A percentile compares a stretch with the other conserved stretches of the same genome.
Evolutionary conservation across 2,329 filamentous ascomycete genomes (phyloP).

Genomic region (Amylocarpus encephaloides): DNA sequence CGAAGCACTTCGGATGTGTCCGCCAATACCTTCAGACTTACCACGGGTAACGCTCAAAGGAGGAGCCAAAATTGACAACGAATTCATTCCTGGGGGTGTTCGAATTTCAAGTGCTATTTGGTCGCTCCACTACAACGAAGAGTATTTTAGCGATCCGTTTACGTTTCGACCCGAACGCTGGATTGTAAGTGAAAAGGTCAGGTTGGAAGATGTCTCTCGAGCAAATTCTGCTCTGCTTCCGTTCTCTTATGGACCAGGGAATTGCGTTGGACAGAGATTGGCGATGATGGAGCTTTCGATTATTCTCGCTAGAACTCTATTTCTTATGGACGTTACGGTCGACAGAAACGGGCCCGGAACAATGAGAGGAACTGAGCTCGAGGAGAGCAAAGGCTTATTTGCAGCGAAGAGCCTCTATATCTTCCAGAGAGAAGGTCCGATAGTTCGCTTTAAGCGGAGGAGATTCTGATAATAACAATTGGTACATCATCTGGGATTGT

Average conservation of each 20-base stretch:
- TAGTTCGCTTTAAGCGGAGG: no score
- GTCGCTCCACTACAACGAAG: background rate
- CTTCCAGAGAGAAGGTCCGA: no score
- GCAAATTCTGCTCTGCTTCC: slow-evolving; percentile 18
- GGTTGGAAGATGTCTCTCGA: no score
- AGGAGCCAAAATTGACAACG: background rate
- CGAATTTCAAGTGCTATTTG: background rate
- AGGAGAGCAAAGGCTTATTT: no score
- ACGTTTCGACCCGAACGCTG: background rate
- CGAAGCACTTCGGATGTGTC: background rate
- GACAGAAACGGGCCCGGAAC: no score
- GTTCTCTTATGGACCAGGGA: slow-evolving; percentile 21
- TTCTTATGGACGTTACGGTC: background rate
- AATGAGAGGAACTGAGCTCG: no score
- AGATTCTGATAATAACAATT: no score
- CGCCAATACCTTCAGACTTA: background rate
- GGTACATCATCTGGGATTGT: no score
- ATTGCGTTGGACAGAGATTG: slow-evolving; percentile 23
- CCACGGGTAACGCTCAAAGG: background rate
- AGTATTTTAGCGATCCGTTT: background rate
- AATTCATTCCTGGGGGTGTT: background rate
- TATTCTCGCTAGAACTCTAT: slow-evolving; percentile 14
- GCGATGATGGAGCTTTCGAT: slow-evolving; percentile 22
- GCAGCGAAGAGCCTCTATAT: no score
- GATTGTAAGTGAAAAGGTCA: background rate